A percentile compares a stretch with the other conserved stretches of the same genome.
phyloP scores from a whole-genome alignment of 257 asterid genomes.

The Solanum lycopersicoides region DNA sequence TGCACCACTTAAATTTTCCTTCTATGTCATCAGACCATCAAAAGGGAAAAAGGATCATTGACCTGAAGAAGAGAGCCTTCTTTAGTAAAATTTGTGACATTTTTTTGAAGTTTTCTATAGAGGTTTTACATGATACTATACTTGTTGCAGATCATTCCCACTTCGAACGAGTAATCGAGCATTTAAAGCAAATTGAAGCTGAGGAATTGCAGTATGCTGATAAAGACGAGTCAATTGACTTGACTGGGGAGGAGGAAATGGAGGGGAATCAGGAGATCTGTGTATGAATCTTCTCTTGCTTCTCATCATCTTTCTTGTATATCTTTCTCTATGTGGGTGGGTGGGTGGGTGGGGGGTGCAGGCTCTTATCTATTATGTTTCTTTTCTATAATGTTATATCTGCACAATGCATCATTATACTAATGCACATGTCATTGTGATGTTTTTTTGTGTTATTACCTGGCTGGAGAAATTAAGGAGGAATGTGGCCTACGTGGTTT shows the following conservation, averaged over 20 bases:
- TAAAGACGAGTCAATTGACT: constrained; percentile 24
- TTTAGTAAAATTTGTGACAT: background rate
- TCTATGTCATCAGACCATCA: background rate
- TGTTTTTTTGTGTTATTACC: background rate
- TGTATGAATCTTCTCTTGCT: constrained; percentile 16
- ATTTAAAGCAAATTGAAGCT: constrained; percentile 34
- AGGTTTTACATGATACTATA: background rate
- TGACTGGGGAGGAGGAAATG: constrained; percentile 29
- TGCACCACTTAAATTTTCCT: background rate
- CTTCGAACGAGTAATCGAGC: constrained; percentile 42
- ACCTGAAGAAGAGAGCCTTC: background rate
- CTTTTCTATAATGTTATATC: background rate
- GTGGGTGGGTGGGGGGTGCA: background rate
- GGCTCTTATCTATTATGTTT: background rate
- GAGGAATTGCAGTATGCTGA: constrained; percentile 31
- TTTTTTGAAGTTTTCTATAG: background rate
- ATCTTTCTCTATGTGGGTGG: background rate
- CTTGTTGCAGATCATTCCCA: constrained; percentile 55
- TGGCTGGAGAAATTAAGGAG: background rate
- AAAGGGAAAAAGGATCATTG: background rate
- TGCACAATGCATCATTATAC: background rate
- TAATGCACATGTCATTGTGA: background rate
- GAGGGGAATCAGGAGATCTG: constrained; percentile 25
- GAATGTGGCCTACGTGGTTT: background rate
- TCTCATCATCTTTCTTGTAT: background rate